Evolutionary conservation across 352 stramenopile genomes (phyloP), one percentile per base, ranked within the genome.

Genomic region (Pythium graminicola): DNA sequence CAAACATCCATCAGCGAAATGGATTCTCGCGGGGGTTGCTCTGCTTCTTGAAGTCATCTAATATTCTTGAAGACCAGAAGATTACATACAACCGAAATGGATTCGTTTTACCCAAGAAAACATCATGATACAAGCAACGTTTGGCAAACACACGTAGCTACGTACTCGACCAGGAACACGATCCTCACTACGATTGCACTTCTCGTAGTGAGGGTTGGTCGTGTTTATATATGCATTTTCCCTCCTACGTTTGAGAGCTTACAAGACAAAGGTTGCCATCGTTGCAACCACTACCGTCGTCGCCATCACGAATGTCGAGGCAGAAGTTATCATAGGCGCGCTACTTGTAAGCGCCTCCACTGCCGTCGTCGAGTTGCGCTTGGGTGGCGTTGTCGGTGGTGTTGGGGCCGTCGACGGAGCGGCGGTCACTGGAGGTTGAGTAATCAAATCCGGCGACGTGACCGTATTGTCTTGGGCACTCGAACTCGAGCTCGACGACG

Each of bases 21-120:
- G 89, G 89, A 70, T 96, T 9, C 70, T 97, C 27, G 89, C 87
- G 8, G 88, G 88, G 17, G 88, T 93, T 0, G 84, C 86, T 22
- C 75, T 97, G 57, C 70, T 97, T 13, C 81, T 97, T 72, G 89
- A 97, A 57, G 69, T 95, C 14, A 73, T 88, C 10, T 92, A 60
- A 51, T 4, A 55, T 1, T 8, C 9, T 3, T 44, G 31, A 36
- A 36, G 31, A 36, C 31, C 14, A 36, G n/a, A n/a, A n/a, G n/a
- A n/a, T n/a, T n/a, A n/a, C n/a, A n/a, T n/a, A n/a, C n/a, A n/a
- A n/a, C n/a, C n/a, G n/a, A n/a, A n/a, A n/a, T n/a, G n/a, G n/a
- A n/a, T n/a, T n/a, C n/a, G n/a, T n/a, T n/a, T n/a, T n/a, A n/a
- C n/a, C n/a, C n/a, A n/a, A n/a, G n/a, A n/a, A n/a, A n/a, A n/a